A percentile compares a stretch with the other conserved stretches of the same genome.
phyloP scores from a whole-genome alignment of 2,329 filamentous ascomycete species.

The Helotiales sp. region DNA sequence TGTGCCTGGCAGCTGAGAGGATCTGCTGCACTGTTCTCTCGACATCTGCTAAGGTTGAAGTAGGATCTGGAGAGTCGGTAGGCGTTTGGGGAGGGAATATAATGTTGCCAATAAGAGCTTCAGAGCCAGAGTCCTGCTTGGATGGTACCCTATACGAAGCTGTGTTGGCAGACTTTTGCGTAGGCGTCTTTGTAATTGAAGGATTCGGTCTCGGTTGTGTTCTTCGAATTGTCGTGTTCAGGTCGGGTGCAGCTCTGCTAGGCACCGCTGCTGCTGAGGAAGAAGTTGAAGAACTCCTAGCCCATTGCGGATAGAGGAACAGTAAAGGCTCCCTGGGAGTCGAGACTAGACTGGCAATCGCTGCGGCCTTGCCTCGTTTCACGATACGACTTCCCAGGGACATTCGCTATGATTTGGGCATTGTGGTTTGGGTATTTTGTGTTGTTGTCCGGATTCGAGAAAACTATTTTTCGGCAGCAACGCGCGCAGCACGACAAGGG shows the following conservation, averaged over 20 bases:
- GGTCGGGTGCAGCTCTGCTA: neutral
- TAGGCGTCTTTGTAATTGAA: no score
- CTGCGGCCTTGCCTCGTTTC: slow-evolving; percentile 40
- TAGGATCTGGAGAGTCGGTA: neutral
- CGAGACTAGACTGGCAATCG: slow-evolving; percentile 39
- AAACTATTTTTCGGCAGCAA: neutral
- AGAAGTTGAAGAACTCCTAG: slow-evolving; percentile 30
- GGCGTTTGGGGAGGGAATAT: neutral
- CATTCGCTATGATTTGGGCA: slow-evolving; percentile 37
- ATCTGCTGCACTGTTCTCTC: slow-evolving; percentile 2
- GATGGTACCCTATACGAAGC: no score
- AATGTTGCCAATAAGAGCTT: neutral
- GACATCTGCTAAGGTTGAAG: neutral
- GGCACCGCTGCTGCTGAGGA: neutral
- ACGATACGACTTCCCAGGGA: slow-evolving; percentile 42
- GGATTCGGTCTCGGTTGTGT: neutral
- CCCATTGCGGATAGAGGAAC: slow-evolving; percentile 46
- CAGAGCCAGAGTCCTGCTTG: neutral
- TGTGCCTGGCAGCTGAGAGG: neutral
- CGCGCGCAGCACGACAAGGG: neutral
- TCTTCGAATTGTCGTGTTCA: neutral
- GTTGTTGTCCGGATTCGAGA: neutral
- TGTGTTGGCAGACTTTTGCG: no score
- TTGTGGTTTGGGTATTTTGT: slow-evolving; percentile 10
- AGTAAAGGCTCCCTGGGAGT: slow-evolving; percentile 43